Evolutionary conservation across 2,329 filamentous ascomycete species (phyloP).

Genomic region (Hypoxylon sp.): DNA sequence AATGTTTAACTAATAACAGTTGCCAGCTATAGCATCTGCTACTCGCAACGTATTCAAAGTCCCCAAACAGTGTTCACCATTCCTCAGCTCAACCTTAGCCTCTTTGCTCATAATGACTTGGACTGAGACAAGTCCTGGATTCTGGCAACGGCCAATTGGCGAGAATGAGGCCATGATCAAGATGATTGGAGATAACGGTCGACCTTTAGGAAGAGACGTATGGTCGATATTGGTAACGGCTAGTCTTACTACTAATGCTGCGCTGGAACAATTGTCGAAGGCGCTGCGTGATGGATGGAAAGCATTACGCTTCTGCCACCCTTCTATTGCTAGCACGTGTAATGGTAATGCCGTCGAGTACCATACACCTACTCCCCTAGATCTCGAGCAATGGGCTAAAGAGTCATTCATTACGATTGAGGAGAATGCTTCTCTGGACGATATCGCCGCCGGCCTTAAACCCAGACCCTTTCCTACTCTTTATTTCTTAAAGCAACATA

Average conservation of each 20-base stretch:
- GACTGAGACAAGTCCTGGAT: neutral
- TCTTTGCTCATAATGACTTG: slow-evolving; percentile 14
- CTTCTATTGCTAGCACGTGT: neutral
- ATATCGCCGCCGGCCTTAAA: neutral
- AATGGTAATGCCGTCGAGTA: neutral
- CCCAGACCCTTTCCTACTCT: neutral
- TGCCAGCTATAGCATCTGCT: too few species aligned
- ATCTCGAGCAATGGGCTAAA: neutral
- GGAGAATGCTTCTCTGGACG: neutral
- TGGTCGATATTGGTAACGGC: neutral
- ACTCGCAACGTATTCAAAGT: too few species aligned
- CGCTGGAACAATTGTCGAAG: neutral
- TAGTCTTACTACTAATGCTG: neutral
- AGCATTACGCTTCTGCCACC: neutral
- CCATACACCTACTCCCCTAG: neutral
- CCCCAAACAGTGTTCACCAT: too few species aligned
- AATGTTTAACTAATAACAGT: too few species aligned
- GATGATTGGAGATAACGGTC: slow-evolving; percentile 6
- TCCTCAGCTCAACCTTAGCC: too few species aligned
- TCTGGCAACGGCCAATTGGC: slow-evolving; percentile 14
- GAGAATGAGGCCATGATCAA: slow-evolving; percentile 21
- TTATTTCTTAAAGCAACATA: neutral
- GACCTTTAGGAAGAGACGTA: neutral
- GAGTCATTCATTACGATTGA: neutral
- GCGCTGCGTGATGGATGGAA: neutral